Evolutionary conservation across 2,329 filamentous ascomycete species (phyloP).

Genomic region (Piedraia hortae): DNA sequence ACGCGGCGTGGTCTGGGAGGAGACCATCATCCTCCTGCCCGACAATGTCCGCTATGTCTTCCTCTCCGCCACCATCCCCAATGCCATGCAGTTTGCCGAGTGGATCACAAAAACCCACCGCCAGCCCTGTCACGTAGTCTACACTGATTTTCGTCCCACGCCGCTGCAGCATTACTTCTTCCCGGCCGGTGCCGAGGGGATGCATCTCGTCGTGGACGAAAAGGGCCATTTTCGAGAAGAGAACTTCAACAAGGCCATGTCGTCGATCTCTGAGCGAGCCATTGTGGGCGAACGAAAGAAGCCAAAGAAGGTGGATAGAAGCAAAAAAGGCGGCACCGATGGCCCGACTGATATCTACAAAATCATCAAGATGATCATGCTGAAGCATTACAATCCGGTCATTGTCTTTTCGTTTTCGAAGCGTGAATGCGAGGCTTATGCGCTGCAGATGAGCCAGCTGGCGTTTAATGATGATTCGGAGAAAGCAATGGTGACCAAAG

Average conservation of each 20-base stretch:
- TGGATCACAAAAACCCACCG: slow-evolving; percentile 97
- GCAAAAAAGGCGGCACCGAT: slow-evolving; percentile 54
- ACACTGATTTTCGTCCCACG: slow-evolving; percentile 92
- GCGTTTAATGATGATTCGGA: slow-evolving; percentile 93
- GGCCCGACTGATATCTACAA: slow-evolving; percentile 70
- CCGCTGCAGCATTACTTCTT: slow-evolving; percentile 96
- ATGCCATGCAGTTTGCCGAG: slow-evolving; percentile 96
- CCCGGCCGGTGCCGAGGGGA: slow-evolving; percentile 72
- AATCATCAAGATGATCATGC: slow-evolving; percentile 96
- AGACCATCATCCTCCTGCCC: slow-evolving; percentile 89
- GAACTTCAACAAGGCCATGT: slow-evolving; percentile 94
- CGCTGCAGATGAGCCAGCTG: slow-evolving; percentile 59
- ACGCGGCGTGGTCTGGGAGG: slow-evolving; percentile 94
- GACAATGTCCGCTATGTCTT: slow-evolving; percentile 99
- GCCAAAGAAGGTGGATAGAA: slow-evolving; percentile 74
- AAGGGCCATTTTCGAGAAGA: slow-evolving; percentile 89
- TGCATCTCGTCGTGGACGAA: slow-evolving; percentile 84
- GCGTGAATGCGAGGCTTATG: slow-evolving; percentile 76
- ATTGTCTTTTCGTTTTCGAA: slow-evolving; percentile 99
- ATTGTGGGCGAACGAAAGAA: slow-evolving; percentile 50
- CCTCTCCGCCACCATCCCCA: slow-evolving; percentile 89
- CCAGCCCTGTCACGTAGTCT: slow-evolving; percentile 94
- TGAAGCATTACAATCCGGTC: slow-evolving; percentile 88
- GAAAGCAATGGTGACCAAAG: slow-evolving; percentile 77
- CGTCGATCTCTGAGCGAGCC: slow-evolving; percentile 62